Conservation (phyloP, 2,329 filamentous ascomycete genomes). For the Bimuria novae-zelandiae region DNA sequence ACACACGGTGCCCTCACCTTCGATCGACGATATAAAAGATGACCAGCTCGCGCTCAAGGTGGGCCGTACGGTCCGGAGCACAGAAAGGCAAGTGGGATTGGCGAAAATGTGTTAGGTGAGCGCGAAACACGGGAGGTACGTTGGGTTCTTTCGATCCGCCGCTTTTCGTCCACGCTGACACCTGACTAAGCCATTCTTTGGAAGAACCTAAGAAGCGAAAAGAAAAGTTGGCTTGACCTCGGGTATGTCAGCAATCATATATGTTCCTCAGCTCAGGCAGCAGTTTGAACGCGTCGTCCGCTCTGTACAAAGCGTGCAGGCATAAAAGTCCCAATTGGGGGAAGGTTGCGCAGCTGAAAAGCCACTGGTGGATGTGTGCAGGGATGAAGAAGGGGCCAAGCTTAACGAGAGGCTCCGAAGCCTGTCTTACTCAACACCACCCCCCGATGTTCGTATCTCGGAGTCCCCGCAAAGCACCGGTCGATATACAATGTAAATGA, state of each 20-base stretch:
- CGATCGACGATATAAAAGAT: background rate
- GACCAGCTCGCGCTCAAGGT: background rate
- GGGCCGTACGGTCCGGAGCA: constrained; percentile 4
- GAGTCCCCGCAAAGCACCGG: background rate
- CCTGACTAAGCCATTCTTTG: constrained; percentile 6
- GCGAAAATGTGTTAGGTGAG: background rate
- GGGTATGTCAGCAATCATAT: constrained; percentile 7
- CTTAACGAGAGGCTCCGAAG: background rate
- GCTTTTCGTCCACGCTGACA: constrained; percentile 2
- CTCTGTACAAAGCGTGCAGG: background rate
- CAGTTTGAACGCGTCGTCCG: background rate
- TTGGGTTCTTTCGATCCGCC: background rate
- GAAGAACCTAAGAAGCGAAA: background rate
- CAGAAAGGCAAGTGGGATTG: background rate
- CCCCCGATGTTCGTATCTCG: background rate
- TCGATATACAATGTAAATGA: background rate
- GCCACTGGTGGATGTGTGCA: background rate
- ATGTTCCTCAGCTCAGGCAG: background rate
- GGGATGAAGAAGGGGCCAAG: background rate
- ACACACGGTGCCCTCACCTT: constrained; percentile 41
- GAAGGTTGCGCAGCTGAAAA: background rate
- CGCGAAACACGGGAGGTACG: background rate
- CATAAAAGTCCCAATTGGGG: background rate
- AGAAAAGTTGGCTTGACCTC: background rate
- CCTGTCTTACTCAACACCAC: constrained; percentile 1